Percentiles rank a stretch among this genome's conserved stretches.
These are phyloP conservation scores for Globisporangium yorkense DNA, from an alignment of 352 stramenopile genomes.

Conservation along the genomic window DNA sequence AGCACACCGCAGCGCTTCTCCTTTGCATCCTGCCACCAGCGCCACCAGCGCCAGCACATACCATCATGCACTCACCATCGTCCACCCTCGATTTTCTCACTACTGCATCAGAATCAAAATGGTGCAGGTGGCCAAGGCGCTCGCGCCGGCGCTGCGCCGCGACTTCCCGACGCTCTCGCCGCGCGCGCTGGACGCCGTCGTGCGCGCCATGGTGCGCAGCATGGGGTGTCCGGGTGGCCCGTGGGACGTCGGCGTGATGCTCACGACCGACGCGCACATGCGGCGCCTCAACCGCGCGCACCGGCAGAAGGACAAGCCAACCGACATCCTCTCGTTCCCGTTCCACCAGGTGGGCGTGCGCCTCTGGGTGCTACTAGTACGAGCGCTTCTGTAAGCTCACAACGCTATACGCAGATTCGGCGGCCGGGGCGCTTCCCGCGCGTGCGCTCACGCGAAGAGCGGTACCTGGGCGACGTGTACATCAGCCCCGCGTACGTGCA, in stretches of 20 bases:
- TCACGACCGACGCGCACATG: conserved; percentile 75
- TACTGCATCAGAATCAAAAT: conserved; percentile 11
- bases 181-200: conserved; percentile 46
- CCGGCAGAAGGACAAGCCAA: conserved; percentile 75
- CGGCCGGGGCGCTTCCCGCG: conserved; percentile 53
- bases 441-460: conserved; percentile 41
- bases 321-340: conserved; percentile 79
- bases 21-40: no score
- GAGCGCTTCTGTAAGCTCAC: no score
- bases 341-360: conserved; percentile 49
- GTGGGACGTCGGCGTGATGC: conserved; percentile 76
- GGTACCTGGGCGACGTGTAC: conserved; percentile 82
- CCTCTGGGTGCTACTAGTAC: no score
- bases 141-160: conserved; percentile 30
- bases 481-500: conserved; percentile 79
- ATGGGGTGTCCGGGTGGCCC: conserved; percentile 53
- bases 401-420: conserved; percentile 25
- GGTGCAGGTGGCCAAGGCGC: conserved; percentile 54
- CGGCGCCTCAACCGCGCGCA: conserved; percentile 65
- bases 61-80: no score
- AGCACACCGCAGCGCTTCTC: no score
- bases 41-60: no score
- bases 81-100: no score
- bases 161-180: conserved; percentile 29
- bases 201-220: conserved; percentile 62